Base-by-base conservation (phyloP, 1,139 yeast species). In the Geotrichum armillariae region DNA sequence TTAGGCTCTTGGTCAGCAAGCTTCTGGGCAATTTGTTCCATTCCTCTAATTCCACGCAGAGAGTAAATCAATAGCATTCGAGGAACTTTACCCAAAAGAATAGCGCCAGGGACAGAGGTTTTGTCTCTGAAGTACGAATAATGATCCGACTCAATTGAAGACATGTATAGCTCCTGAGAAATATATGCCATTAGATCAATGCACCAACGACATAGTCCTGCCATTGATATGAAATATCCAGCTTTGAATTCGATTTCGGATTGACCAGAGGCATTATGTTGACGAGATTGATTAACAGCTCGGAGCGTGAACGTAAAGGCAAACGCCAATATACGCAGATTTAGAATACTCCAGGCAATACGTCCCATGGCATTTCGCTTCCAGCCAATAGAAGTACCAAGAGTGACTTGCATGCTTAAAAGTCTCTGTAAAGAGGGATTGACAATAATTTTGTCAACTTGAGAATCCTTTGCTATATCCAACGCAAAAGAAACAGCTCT, bases 141-240 rank as follows among this genome's bases (percentile, higher is more conserved):
- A 20, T 45, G 50, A 12, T 44, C 47, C 3, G 50, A 50, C 32
- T 58, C 57, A 2, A 60, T 52, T 4, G 66, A 59, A 0, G 66
- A 62, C 47, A 62, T 43, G 46, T 66, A 67, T 20, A 89, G 65
- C 57, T 88, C 95, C 63, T 88, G 94, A 52, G 81, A 79, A 41
- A 85, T 65, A 54, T 78, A 79, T 0, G 81, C 78, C 58, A 86
- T 72, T 52, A 86, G 75, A 62, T 88, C 95, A 37, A 85, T 73
- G 53, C 84, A 74, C 95, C 95, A 89, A 58, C 87, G 76, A n/a
- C 84, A 77, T 37, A 82, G 77, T 0, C 96, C 95, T 18, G 85
- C 66, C 47, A 85, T 73, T 17, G 85, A 78, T 51, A 82, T 68
- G 5, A 84, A 73, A 53, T 80, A 64, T 71, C 62, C 82, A 80